Conservation (phyloP, 768 basidiomycete species). For the Paxillus rubicundulus region DNA sequence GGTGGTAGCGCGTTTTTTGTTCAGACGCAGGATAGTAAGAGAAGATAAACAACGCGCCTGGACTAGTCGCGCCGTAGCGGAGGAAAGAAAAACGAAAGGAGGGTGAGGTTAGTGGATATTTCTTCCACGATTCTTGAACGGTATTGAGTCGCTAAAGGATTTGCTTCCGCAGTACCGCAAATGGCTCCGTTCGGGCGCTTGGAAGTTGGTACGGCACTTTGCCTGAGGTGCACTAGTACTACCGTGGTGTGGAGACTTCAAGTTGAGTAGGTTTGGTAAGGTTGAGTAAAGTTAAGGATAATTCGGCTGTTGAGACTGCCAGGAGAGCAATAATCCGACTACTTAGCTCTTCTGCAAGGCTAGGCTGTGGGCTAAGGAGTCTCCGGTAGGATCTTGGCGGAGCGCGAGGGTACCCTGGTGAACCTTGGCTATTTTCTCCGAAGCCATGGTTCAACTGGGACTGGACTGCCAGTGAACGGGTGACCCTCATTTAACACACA, state of each 20-base stretch:
- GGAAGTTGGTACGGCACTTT: slow-evolving; percentile 25
- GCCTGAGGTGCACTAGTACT: slow-evolving; percentile 12
- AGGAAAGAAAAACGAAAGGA: slow-evolving; percentile 32
- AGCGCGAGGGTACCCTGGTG: slow-evolving; percentile 31
- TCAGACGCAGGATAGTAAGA: slow-evolving; percentile 21
- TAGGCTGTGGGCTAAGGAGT: not conserved
- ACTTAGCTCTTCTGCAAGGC: no score
- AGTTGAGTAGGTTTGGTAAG: slow-evolving; percentile 14
- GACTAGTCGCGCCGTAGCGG: slow-evolving; percentile 23
- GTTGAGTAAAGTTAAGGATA: slow-evolving; percentile 11
- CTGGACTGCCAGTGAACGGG: not conserved
- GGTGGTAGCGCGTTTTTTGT: slow-evolving; percentile 16
- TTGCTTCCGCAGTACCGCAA: slow-evolving; percentile 34
- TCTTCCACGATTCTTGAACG: slow-evolving; percentile 35
- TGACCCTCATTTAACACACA: slow-evolving; percentile 36
- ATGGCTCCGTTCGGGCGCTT: slow-evolving; percentile 27
- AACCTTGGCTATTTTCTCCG: slow-evolving; percentile 33
- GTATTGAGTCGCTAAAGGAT: slow-evolving; percentile 35
- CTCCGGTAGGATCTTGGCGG: slow-evolving; percentile 27
- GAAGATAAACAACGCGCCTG: slow-evolving; percentile 22
- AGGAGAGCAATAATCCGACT: no score
- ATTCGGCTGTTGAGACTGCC: slow-evolving; percentile 12
- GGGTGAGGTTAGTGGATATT: slow-evolving; percentile 29
- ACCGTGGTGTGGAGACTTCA: slow-evolving; percentile 25
- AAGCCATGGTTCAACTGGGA: slow-evolving; percentile 23